Evolutionary conservation across 1,284 basidiomycete genomes (phyloP), one percentile per base, ranked within the genome.

Genomic region (Mycena citricolor): DNA sequence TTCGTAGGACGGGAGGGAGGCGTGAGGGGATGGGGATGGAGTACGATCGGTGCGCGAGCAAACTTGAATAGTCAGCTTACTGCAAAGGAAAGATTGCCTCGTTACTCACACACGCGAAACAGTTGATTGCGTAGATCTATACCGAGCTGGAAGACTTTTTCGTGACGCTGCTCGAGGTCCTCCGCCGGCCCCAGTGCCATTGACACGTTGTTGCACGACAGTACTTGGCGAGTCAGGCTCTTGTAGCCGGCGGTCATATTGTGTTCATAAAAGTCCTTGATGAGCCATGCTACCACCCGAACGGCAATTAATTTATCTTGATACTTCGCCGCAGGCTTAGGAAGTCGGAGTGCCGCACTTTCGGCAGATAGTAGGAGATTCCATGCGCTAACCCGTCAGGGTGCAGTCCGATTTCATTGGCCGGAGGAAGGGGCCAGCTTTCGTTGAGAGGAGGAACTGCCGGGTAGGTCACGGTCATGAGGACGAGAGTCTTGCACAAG

Each of bases 351-450:
- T 29, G 41, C 41, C 17, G 32, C 41, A 10, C 14, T 10, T 24
- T 43, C 41, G 32, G 32, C 32, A 23, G 32, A 43, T 13, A 43
- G 32, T 16, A 43, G 19, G 19, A 43, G 25, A 8, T 43, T 22
- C 33, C 41, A 43, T 25, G 33, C 33, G n/a, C 25, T 35, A n/a
- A 29, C 17, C 41, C 33, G 12, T 11, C 12, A 3, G 12, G 12
- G 33, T 30, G n/a, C 16, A 43, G 20, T 20, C 26, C 25, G 12
- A 43, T 43, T 21, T 26, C 33, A 14, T 25, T 35, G 16, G 23
- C 11, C n/a, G 32, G 12, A 19, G 33, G 26, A 29, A 43, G 41
- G 19, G 41, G 32, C 30, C 32, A 43, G 41, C 41, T 36, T 36
- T 43, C 40, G 17, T 33, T 29, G n/a, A 29, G 10, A n/a, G 26